Conservation (phyloP, 768 basidiomycete genomes). For the Coprinopsis strossmayeri region DNA sequence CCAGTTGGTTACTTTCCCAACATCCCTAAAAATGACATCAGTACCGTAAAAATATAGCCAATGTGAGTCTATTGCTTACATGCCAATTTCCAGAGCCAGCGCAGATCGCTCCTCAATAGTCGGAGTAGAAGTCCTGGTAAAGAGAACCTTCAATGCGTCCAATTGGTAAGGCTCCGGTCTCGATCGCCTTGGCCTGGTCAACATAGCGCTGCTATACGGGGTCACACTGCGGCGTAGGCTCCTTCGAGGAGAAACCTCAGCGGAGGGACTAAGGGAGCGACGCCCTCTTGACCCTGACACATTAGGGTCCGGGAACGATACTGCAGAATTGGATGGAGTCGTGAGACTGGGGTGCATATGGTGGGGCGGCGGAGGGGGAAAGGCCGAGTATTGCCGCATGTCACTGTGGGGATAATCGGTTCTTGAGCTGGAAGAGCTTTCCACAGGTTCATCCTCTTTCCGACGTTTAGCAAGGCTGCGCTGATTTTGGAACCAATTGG, state of each 20-base stretch:
- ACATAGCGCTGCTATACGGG: constrained; percentile 37
- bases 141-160: constrained; percentile 65
- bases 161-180: constrained; percentile 78
- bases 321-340: constrained; percentile 26
- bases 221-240: constrained; percentile 33
- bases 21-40: constrained; percentile 44
- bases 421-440: constrained; percentile 22
- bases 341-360: constrained; percentile 37
- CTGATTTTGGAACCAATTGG: constrained; percentile 87
- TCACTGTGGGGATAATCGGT: constrained; percentile 27
- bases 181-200: constrained; percentile 58
- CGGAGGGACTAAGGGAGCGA: constrained; percentile 35
- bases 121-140: constrained; percentile 61
- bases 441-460: constrained; percentile 47
- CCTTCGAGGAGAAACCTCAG: constrained; percentile 32
- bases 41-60: constrained; percentile 10
- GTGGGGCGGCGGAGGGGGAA: constrained; percentile 39
- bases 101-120: constrained; percentile 75
- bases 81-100: constrained; percentile 71
- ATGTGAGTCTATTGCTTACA: constrained; percentile 39
- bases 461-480: constrained; percentile 71
- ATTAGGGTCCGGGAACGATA: constrained; percentile 26
- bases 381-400: constrained; percentile 37
- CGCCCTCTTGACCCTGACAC: constrained; percentile 21
- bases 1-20: constrained; percentile 85